Evolutionary conservation across 169 alveolate genomes (phyloP).

Genomic region (Perkinsus chesapeaki): DNA sequence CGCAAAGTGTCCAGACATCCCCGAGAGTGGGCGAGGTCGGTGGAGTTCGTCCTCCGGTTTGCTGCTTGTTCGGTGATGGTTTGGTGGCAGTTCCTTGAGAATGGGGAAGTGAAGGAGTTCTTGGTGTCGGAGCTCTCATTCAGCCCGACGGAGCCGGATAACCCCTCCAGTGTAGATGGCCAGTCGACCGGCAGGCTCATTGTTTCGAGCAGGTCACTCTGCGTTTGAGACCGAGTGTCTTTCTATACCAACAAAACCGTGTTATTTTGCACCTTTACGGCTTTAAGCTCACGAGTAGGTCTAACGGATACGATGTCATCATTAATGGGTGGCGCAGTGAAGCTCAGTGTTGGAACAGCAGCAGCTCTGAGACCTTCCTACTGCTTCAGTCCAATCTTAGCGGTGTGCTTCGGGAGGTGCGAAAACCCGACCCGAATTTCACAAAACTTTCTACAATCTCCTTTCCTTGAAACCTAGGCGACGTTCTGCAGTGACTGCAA

Average conservation of each 20-base stretch:
- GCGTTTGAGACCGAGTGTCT: neutral
- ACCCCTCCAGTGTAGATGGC: neutral
- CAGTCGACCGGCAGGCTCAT: neutral
- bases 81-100: neutral
- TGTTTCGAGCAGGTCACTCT: neutral
- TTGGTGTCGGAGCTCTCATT: neutral
- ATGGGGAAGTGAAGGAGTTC: neutral
- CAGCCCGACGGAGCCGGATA: neutral
- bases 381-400: too few species aligned
- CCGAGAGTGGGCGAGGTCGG: neutral
- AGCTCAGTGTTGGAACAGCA: neutral
- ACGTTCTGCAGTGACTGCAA: too few species aligned
- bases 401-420: too few species aligned
- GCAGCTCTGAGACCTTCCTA: neutral
- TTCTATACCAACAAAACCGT: neutral
- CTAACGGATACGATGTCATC: too few species aligned
- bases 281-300: neutral
- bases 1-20: neutral
- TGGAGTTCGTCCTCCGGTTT: neutral
- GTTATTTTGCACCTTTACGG: slow-evolving; percentile 7
- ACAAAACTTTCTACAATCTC: too few species aligned
- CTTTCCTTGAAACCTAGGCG: neutral
- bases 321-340: too few species aligned
- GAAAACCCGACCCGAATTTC: too few species aligned
- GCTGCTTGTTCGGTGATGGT: too few species aligned